A percentile compares a stretch with the other conserved stretches of the same genome.
Conservation (phyloP, 441 rosid genomes). For the Brassica balearica region DNA sequence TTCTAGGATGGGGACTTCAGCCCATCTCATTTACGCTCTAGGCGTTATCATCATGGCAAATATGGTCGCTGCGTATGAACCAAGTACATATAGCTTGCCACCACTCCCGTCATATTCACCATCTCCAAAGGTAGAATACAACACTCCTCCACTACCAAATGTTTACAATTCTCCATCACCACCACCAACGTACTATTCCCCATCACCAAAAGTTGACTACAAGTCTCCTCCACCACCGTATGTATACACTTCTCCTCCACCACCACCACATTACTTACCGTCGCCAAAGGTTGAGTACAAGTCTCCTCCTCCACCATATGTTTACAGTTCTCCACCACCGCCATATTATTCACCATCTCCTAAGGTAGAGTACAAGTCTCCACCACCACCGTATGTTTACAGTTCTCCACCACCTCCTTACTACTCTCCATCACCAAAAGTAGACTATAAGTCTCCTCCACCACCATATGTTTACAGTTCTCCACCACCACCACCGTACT, state of each 20-base stretch:
- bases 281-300: not conserved
- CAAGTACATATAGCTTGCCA: not conserved
- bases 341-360: no score
- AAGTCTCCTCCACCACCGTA: not conserved
- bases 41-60: not conserved
- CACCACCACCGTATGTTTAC: no score
- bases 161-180: not conserved
- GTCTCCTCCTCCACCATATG: not conserved
- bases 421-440: no score
- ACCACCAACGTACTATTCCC: not conserved
- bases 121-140: not conserved
- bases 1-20: not conserved
- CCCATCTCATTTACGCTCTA: not conserved
- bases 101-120: not conserved
- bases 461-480: no score
- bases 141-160: not conserved
- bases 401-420: no score
- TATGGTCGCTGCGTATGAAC: not conserved
- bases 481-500: no score
- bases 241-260: not conserved
- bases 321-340: not conserved
- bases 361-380: no score
- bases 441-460: no score
- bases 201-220: not conserved
- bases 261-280: not conserved